A percentile compares a stretch with the other conserved stretches of the same genome.
phyloP scores from a whole-genome alignment of 176 grass and related monocot species.

The Stipa capillata region DNA sequence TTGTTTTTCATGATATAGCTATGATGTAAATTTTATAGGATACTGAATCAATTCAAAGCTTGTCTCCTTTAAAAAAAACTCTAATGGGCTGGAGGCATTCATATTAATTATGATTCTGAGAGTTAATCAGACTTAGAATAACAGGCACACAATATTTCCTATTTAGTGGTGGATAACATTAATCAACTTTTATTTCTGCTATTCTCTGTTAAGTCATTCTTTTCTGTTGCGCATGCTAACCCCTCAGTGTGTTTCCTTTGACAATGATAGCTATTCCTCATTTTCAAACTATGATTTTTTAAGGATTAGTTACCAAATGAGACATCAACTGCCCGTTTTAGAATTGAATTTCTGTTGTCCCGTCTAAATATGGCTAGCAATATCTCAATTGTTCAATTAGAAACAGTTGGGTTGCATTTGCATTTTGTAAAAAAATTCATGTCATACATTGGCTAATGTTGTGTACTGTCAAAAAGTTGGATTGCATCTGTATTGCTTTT shows the following conservation, averaged over 20 bases:
- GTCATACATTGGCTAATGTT: too few species aligned
- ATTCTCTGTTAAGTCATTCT: not conserved
- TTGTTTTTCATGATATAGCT: too few species aligned
- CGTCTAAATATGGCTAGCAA: too few species aligned
- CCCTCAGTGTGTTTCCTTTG: not conserved
- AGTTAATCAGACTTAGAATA: not conserved
- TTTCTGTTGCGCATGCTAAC: not conserved
- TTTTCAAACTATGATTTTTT: not conserved
- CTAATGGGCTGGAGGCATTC: not conserved
- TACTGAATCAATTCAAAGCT: not conserved
- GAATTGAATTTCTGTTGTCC: too few species aligned
- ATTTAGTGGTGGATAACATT: not conserved
- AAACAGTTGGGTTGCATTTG: too few species aligned
- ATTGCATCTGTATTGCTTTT: too few species aligned
- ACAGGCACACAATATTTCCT: not conserved
- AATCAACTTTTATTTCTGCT: not conserved
- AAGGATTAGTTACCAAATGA: not conserved
- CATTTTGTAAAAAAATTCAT: too few species aligned
- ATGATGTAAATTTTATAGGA: too few species aligned
- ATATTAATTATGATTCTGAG: not conserved
- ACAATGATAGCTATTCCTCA: not conserved
- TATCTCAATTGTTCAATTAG: too few species aligned
- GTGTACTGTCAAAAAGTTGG: too few species aligned
- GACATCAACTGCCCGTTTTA: not conserved
- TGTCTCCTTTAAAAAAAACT: not conserved